Evolutionary conservation across 78 protist genomes (phyloP).

Genomic region (Dictyostelium firmibasis): DNA sequence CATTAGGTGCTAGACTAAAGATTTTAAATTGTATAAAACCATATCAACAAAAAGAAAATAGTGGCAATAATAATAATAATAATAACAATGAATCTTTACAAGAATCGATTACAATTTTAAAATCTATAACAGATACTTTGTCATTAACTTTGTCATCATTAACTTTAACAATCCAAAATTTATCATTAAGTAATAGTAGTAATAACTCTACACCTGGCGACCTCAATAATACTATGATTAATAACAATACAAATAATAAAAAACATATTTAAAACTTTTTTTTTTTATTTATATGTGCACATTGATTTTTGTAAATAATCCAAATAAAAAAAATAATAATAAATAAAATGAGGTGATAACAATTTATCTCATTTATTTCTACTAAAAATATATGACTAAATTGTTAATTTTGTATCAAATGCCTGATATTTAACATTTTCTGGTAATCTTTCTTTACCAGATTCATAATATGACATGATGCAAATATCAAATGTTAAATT

Average conservation of each 20-base stretch:
- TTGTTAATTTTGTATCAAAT: conserved; percentile 27
- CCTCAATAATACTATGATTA: no score
- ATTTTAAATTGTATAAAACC: conserved; percentile 40
- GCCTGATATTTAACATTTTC: conserved; percentile 53
- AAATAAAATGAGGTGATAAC: neutral
- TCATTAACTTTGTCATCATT: neutral
- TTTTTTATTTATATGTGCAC: neutral
- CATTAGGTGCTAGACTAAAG: conserved; percentile 71
- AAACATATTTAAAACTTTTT: neutral
- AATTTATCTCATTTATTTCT: neutral
- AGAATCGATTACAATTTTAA: conserved; percentile 25
- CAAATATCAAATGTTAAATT: neutral
- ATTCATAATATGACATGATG: conserved; percentile 14
- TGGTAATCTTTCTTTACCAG: neutral
- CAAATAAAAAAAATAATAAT: no score
- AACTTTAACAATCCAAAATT: neutral
- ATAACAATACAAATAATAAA: neutral
- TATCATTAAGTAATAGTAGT: neutral
- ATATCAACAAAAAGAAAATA: neutral
- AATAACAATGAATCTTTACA: neutral
- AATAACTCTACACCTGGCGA: neutral
- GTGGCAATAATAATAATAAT: neutral
- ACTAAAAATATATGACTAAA: neutral
- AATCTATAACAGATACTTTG: neutral
- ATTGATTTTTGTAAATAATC: no score